phyloP scores from a whole-genome alignment of 768 basidiomycete species.

The Agaricus sinodeliciosus region DNA sequence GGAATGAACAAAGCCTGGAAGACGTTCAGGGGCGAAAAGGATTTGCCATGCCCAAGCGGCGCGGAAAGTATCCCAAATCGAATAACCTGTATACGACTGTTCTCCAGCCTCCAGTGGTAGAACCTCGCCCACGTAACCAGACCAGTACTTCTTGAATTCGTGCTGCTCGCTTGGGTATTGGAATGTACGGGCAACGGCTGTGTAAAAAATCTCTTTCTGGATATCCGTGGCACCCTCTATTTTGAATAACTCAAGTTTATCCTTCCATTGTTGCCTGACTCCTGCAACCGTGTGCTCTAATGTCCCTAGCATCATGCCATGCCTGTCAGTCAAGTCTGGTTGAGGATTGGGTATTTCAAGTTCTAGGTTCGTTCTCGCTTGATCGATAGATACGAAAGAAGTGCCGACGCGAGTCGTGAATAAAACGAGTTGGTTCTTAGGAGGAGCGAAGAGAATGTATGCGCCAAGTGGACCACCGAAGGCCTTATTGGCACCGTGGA shows the following conservation, averaged over 20 bases:
- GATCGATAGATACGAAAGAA: slow-evolving; percentile 68
- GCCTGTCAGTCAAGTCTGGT: neutral
- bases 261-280: slow-evolving; percentile 49
- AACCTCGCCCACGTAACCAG: slow-evolving; percentile 63
- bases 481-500: slow-evolving; percentile 21
- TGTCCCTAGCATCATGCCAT: slow-evolving; percentile 14
- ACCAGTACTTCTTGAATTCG: slow-evolving; percentile 66
- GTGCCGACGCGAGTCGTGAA: slow-evolving; percentile 60
- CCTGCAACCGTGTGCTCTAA: slow-evolving; percentile 45
- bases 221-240: slow-evolving; percentile 36
- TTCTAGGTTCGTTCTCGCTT: slow-evolving; percentile 49
- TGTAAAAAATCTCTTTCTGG: slow-evolving; percentile 46
- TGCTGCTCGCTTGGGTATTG: slow-evolving; percentile 76
- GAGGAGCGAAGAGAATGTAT: slow-evolving; percentile 39
- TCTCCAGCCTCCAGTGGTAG: slow-evolving; percentile 39
- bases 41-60: slow-evolving; percentile 79
- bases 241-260: slow-evolving; percentile 46
- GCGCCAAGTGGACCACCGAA: slow-evolving; percentile 44
- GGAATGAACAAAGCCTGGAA: slow-evolving; percentile 68
- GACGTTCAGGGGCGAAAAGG: slow-evolving; percentile 68
- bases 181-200: slow-evolving; percentile 56
- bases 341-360: slow-evolving; percentile 20
- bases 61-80: slow-evolving; percentile 76
- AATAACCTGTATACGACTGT: slow-evolving; percentile 75
- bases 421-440: slow-evolving; percentile 11